Conservation (phyloP, 345 rosid species). For the thale cress (Arabidopsis thaliana) region TAIR10.1 NC_003074.8:5037001-5037500, state of each 20-base stretch:
- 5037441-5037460: slow-evolving; percentile 33
- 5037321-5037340: slow-evolving; percentile 85
- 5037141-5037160: slow-evolving; percentile 84
- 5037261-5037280: slow-evolving; percentile 24
- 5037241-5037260: not conserved
- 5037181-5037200: slow-evolving; percentile 56
- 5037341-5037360: slow-evolving; percentile 78
- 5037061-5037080: not conserved
- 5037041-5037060: not conserved
- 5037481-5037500: slow-evolving; percentile 3
- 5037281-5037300: slow-evolving; percentile 99
- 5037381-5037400: slow-evolving; percentile 64
- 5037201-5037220: slow-evolving; percentile 11
- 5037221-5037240: not conserved
- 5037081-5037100: not conserved
- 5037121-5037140: slow-evolving; percentile 97
- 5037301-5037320: slow-evolving; percentile 96
- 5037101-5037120: slow-evolving; percentile 95
- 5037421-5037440: slow-evolving; percentile 91
- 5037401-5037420: slow-evolving; percentile 80
- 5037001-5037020: slow-evolving; percentile 62
- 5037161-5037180: slow-evolving; percentile 88
- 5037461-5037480: not conserved
- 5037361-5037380: slow-evolving; percentile 68
- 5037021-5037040: slow-evolving; percentile 11